Evolutionary conservation across 352 stramenopile species (phyloP), one percentile per base, ranked within the genome.

Genomic region (Phytophthora chlamydospora): DNA sequence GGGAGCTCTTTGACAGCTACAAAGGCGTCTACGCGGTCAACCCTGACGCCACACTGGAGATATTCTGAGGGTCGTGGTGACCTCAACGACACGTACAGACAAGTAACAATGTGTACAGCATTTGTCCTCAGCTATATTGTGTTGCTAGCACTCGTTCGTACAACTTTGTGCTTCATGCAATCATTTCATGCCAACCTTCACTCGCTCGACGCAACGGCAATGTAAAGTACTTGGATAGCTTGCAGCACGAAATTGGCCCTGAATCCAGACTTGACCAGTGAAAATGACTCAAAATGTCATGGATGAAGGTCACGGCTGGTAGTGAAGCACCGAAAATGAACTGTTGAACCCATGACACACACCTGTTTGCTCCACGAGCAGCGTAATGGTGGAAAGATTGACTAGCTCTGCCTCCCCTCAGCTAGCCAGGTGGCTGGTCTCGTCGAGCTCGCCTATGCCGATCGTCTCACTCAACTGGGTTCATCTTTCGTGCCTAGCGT

Each of bases 1-100:
- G 79, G 55, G 65, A 57, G 16, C 68, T 98, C 9, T 97, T 95
- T 55, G 82, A 96, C 32, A 79, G 80, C 41, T 71, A 97, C 80
- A 93, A 92, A 46, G 69, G 57, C 44, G 66, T 77, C 21, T 96
- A 93, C 64, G 88, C 84, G 12, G 39, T 54, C 9, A 72, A 96
- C 36, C 76, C 81, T 16, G 53, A 75, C 11, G 76, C 66, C 0
- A 60, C 33, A 7, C 65, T 90, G 2, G 77, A 87, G 45, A 43
- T 90, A 19, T 76, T 62, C 34, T 87, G 79, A 48, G 6, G 6
- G 21, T 21, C 14, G 36, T 9, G 36, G 10, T 42, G 21, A 42
- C 21, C 21, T 3, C 21, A 24, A 3, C 21, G 21, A 24, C 21
- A 24, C 21, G 21, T 24, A 24, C 21, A 24, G 21, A 24, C 21